phyloP scores from a whole-genome alignment of 2,329 filamentous ascomycete genomes.

The Colletotrichum eremochloae region DNA sequence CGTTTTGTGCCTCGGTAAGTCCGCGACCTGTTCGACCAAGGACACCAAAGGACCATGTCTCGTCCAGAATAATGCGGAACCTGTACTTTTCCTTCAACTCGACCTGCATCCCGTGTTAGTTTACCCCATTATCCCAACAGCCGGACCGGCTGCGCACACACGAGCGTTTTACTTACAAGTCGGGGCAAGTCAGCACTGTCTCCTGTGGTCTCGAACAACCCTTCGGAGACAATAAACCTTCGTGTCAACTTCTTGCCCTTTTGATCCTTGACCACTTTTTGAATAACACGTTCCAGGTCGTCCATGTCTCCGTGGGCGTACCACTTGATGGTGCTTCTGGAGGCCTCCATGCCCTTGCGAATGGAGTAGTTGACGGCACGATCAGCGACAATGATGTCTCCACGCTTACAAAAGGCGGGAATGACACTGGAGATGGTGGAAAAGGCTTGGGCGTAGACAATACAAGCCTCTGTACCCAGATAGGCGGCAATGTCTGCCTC shows the following conservation, averaged over 20 bases:
- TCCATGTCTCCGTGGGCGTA: slow-evolving; percentile 97
- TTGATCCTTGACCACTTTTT: slow-evolving; percentile 89
- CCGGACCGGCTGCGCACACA: not conserved
- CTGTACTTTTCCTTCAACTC: slow-evolving; percentile 97
- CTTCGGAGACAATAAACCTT: slow-evolving; percentile 96
- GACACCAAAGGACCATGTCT: slow-evolving; percentile 97
- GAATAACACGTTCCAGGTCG: slow-evolving; percentile 87
- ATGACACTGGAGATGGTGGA: slow-evolving; percentile 98
- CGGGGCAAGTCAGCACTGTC: slow-evolving; percentile 88
- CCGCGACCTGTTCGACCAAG: slow-evolving; percentile 92
- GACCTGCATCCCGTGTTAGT: slow-evolving; percentile 54
- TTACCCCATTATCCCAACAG: slow-evolving; percentile 8
- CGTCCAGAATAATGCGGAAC: slow-evolving; percentile 96
- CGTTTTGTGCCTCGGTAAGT: slow-evolving; percentile 95
- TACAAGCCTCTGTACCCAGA: slow-evolving; percentile 88
- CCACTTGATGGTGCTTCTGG: slow-evolving; percentile 90
- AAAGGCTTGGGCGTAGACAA: slow-evolving; percentile 96
- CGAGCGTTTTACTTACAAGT: slow-evolving; percentile 69
- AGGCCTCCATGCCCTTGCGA: slow-evolving; percentile 93
- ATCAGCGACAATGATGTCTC: slow-evolving; percentile 97
- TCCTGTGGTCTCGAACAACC: slow-evolving; percentile 90
- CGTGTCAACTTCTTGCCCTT: slow-evolving; percentile 89
- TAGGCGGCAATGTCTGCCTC: slow-evolving; percentile 94
- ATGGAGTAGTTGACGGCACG: slow-evolving; percentile 94
- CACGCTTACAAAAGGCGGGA: slow-evolving; percentile 95